Percentiles rank a stretch among this genome's conserved stretches.
Evolutionary conservation across 306 rosid genomes (phyloP).

Genomic region (Mimosa pudica): DNA sequence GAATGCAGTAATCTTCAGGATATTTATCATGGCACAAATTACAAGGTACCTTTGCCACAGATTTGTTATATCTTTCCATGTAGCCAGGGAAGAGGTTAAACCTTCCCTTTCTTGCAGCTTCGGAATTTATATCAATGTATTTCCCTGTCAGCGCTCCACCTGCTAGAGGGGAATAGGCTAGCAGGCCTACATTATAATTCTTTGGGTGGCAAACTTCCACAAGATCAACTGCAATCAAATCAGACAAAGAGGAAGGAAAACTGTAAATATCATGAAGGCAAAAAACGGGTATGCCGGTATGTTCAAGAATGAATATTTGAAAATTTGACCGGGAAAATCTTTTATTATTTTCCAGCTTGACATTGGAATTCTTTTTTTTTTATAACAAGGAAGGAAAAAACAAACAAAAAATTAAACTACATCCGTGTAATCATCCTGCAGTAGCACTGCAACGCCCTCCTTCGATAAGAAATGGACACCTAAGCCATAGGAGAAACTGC

Average conservation of each 20-base stretch:
- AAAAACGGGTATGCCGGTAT: background rate
- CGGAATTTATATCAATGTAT: conserved; percentile 66
- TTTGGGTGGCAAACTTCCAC: conserved; percentile 90
- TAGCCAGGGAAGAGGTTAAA: conserved; percentile 79
- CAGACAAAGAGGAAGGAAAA: conserved; percentile 22
- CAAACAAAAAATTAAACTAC: no score
- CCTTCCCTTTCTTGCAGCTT: conserved; percentile 69
- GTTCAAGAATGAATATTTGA: background rate
- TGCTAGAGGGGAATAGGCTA: conserved; percentile 80
- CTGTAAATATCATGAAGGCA: conserved; percentile 7
- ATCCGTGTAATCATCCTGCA: no score
- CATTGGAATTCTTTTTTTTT: background rate
- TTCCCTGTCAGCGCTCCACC: conserved; percentile 84
- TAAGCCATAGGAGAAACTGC: no score
- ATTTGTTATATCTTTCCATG: conserved; percentile 89
- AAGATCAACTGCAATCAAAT: conserved; percentile 69
- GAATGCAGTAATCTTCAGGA: conserved; percentile 16
- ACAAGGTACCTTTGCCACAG: conserved; percentile 63
- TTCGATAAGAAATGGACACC: no score
- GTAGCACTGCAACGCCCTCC: no score
- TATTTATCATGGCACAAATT: conserved; percentile 1
- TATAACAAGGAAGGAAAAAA: no score
- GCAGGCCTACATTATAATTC: conserved; percentile 76
- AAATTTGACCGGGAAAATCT: background rate
- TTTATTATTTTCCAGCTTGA: background rate